Conservation (phyloP, 2,329 filamentous ascomycete genomes). For the Pseudogymnoascus sp. region DNA sequence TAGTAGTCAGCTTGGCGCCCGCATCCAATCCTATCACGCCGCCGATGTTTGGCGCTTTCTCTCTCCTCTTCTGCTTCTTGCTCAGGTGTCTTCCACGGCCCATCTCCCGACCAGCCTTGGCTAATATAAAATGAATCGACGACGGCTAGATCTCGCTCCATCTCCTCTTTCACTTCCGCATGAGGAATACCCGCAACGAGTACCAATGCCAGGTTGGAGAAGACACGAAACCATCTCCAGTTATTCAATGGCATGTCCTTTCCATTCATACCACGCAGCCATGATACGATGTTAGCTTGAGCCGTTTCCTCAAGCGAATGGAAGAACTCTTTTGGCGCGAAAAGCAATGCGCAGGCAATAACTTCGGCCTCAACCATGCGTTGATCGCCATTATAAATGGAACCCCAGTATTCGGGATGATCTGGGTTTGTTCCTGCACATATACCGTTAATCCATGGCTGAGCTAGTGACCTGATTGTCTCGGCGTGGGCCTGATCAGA, state of each 20-base stretch:
- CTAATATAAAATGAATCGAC: constrained; percentile 40
- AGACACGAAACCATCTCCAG: constrained; percentile 47
- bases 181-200: constrained; percentile 34
- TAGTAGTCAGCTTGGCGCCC: constrained; percentile 43
- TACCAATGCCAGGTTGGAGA: constrained; percentile 40
- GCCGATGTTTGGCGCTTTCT: not conserved
- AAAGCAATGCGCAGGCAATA: constrained; percentile 41
- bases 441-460: constrained; percentile 11
- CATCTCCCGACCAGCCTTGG: constrained; percentile 44
- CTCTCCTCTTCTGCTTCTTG: constrained; percentile 19
- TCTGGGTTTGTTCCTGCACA: constrained; percentile 27
- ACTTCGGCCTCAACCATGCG: constrained; percentile 49
- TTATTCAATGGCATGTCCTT: constrained; percentile 42
- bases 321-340: constrained; percentile 35
- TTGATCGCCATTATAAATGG: constrained; percentile 40
- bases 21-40: not conserved
- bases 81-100: constrained; percentile 33
- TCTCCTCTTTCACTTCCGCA: constrained; percentile 29
- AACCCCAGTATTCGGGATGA: constrained; percentile 41
- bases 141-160: constrained; percentile 36
- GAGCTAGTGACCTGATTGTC: not conserved
- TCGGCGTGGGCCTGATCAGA: not conserved
- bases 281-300: constrained; percentile 33
- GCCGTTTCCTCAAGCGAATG: constrained; percentile 24
- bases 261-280: constrained; percentile 38